Evolutionary conservation across 2,329 filamentous ascomycete species (phyloP).

Genomic region (Trichoderma aggressivum): DNA sequence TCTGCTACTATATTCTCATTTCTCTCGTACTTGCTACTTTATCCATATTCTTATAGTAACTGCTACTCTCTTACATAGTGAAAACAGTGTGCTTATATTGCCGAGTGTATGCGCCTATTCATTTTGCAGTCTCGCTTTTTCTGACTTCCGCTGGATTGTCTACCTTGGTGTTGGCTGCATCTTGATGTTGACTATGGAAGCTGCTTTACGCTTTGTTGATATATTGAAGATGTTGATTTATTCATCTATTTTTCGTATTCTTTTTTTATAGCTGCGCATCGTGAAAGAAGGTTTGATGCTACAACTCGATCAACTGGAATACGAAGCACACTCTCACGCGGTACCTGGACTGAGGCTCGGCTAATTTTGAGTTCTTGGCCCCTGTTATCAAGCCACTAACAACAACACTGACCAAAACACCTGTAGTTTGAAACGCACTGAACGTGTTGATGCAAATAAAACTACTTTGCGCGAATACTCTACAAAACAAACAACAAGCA

Average conservation of each 20-base stretch:
- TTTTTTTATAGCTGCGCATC: neutral
- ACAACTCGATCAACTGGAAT: neutral
- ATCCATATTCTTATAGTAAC: neutral
- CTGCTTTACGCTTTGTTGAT: neutral
- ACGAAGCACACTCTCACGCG: neutral
- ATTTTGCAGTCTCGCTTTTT: too few species aligned
- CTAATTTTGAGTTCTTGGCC: neutral
- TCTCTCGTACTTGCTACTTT: neutral
- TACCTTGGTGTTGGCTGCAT: neutral
- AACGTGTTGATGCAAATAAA: too few species aligned
- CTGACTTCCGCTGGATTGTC: neutral
- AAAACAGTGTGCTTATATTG: too few species aligned
- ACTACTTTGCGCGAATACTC: too few species aligned
- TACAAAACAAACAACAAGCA: neutral
- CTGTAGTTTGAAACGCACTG: too few species aligned
- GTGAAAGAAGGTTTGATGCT: neutral
- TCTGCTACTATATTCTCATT: too few species aligned
- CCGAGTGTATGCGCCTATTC: too few species aligned
- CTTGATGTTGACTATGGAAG: neutral
- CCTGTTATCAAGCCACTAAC: neutral
- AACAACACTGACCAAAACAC: neutral
- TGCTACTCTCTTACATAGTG: too few species aligned
- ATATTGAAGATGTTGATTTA: neutral
- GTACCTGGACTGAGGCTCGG: neutral
- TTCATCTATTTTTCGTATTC: neutral